A percentile compares a stretch with the other conserved stretches of the same genome.
These are phyloP conservation scores for Pichia kudriavzevii DNA, from an alignment of 1,139 yeast species.

Conservation along the genomic window DNA sequence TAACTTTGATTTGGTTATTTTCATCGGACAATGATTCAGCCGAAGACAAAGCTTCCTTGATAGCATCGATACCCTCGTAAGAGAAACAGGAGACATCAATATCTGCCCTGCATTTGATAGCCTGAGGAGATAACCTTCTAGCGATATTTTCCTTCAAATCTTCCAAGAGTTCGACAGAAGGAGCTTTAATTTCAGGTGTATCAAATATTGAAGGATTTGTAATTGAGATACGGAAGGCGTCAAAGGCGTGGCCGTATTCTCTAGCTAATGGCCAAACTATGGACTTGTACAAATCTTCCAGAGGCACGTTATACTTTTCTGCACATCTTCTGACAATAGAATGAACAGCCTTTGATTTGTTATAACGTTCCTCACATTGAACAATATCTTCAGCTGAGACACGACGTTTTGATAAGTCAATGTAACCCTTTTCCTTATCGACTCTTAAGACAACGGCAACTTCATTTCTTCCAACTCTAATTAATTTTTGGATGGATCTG, in stretches of 20 bases:
- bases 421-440: conserved; percentile 96
- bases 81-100: conserved; percentile 95
- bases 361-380: conserved; percentile 96
- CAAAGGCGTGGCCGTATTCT: conserved; percentile 95
- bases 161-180: conserved; percentile 63
- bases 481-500: conserved; percentile 92
- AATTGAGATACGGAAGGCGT: conserved; percentile 93
- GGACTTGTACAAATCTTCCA: conserved; percentile 77
- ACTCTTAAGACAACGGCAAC: conserved; percentile 98
- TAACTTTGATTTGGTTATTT: conserved; percentile 79
- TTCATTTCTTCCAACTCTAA: conserved; percentile 97
- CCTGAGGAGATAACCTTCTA: conserved; percentile 95
- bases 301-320: conserved; percentile 83
- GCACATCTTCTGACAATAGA: conserved; percentile 97
- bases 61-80: conserved; percentile 97
- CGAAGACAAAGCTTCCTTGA: conserved; percentile 76
- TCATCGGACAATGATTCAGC: conserved; percentile 85
- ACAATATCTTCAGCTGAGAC: conserved; percentile 97
- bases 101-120: conserved; percentile 95
- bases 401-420: conserved; percentile 94
- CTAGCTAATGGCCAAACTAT: conserved; percentile 97
- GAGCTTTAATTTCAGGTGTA: conserved; percentile 38
- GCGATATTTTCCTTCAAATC: conserved; percentile 82
- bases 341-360: conserved; percentile 95
- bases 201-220: conserved; percentile 88